A percentile compares a stretch with the other conserved stretches of the same genome.
These are phyloP conservation scores for Arthrobotrys iridis DNA, from an alignment of 2,329 filamentous ascomycete genomes.

Conservation along the genomic window DNA sequence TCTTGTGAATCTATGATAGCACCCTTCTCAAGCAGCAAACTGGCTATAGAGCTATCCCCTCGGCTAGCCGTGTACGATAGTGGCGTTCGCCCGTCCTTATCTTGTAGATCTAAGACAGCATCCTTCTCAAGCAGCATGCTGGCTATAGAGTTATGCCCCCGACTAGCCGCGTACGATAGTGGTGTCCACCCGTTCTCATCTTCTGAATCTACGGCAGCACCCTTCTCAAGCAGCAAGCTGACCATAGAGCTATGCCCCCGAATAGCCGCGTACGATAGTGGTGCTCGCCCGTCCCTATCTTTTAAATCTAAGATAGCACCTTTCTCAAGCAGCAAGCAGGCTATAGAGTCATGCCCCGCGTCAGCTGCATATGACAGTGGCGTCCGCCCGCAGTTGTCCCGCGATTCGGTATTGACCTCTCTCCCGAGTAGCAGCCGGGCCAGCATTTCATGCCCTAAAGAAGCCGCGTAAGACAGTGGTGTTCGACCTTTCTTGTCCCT, in stretches of 20 bases:
- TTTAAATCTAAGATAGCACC: background rate
- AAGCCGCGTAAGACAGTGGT: background rate
- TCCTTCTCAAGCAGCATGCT: conserved; percentile 18
- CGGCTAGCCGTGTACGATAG: background rate
- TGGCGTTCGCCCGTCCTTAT: conserved; percentile 34
- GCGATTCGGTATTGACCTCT: background rate
- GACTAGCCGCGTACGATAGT: too few relatives aligned
- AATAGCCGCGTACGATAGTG: background rate
- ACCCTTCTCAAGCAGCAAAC: background rate
- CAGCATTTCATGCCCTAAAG: background rate
- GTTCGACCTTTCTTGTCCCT: background rate
- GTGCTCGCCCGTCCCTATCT: background rate
- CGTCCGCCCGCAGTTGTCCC: background rate
- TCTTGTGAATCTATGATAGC: background rate
- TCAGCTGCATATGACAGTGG: background rate
- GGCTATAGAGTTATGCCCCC: too few relatives aligned
- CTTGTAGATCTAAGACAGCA: background rate
- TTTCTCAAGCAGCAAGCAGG: background rate
- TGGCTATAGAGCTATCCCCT: background rate
- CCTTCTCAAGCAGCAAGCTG: background rate
- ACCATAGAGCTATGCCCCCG: background rate
- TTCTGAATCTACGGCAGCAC: background rate
- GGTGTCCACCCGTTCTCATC: too few relatives aligned
- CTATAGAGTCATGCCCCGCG: background rate
- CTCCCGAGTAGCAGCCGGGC: background rate